Conservation (phyloP, 176 grass and related monocot genomes). For the Rhynchospora breviuscula region DNA sequence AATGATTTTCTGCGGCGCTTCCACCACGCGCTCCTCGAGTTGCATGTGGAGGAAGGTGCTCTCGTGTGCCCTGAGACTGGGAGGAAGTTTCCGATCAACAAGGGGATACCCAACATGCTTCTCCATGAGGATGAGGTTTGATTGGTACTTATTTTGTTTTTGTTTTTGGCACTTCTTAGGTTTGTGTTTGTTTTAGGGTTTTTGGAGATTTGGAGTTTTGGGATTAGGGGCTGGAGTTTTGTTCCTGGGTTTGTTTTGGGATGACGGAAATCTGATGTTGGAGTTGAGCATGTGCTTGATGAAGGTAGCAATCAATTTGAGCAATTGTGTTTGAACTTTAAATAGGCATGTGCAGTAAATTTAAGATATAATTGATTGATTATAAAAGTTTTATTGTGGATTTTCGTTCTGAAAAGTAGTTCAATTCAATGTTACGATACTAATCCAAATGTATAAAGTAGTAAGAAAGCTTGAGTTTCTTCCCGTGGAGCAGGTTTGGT, state of each 20-base stretch:
- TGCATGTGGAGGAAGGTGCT: conserved; percentile 73
- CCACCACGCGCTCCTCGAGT: conserved; percentile 82
- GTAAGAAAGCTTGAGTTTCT: neutral
- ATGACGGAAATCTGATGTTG: neutral
- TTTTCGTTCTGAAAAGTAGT: neutral
- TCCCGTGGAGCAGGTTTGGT: neutral
- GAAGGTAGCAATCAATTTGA: neutral
- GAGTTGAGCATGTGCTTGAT: neutral
- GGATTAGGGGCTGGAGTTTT: neutral
- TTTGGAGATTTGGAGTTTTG: neutral
- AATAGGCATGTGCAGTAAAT: neutral
- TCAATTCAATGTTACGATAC: neutral
- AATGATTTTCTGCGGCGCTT: conserved; percentile 68
- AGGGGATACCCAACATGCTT: conserved; percentile 99
- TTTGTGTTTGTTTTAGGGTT: conserved; percentile 13
- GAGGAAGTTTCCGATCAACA: conserved; percentile 71
- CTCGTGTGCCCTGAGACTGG: conserved; percentile 80
- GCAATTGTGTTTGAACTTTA: neutral
- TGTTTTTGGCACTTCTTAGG: neutral
- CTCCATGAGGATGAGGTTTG: conserved; percentile 92
- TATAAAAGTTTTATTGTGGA: neutral
- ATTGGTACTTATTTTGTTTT: neutral
- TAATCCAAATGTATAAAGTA: neutral
- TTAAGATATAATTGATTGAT: neutral
- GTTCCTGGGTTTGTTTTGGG: neutral